phyloP scores from a whole-genome alignment of 805 yeast species.

The Candida adriatica region DNA sequence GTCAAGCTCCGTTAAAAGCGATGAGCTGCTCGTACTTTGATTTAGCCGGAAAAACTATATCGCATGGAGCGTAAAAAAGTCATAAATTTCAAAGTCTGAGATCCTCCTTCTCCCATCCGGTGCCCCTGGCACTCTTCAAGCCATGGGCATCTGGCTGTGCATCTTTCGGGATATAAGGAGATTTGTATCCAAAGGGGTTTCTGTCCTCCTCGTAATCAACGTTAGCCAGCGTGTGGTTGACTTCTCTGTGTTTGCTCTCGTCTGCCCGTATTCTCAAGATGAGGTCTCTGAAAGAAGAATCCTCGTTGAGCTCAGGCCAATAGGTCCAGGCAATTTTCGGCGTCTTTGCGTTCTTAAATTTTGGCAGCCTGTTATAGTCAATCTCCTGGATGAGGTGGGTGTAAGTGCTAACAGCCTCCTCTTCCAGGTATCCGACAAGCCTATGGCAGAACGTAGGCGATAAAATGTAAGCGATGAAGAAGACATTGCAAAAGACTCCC shows the following conservation, averaged over 20 bases:
- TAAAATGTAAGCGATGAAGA: constrained; percentile 52
- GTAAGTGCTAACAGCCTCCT: constrained; percentile 68
- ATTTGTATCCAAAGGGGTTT: constrained; percentile 57
- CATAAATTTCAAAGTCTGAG: constrained; percentile 4
- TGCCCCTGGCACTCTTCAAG: constrained; percentile 9
- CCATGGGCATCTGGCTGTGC: constrained; percentile 11
- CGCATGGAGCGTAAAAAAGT: neutral
- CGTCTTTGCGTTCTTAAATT: constrained; percentile 36
- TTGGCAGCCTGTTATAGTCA: constrained; percentile 42
- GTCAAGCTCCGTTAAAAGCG: too few species aligned
- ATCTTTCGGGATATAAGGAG: constrained; percentile 17
- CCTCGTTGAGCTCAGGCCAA: constrained; percentile 46
- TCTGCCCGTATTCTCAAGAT: constrained; percentile 62
- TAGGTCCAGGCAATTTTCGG: constrained; percentile 59
- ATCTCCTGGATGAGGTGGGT: constrained; percentile 51
- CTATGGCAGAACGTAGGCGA: constrained; percentile 64
- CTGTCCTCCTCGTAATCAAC: constrained; percentile 46
- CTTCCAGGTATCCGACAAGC: constrained; percentile 73
- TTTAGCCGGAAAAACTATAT: neutral
- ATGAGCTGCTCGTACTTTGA: too few species aligned
- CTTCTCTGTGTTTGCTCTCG: constrained; percentile 75
- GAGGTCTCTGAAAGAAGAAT: constrained; percentile 52
- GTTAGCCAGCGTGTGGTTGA: constrained; percentile 70
- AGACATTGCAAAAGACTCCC: constrained; percentile 62
- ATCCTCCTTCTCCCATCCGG: constrained; percentile 14